These are phyloP conservation scores for Xerocomus nothofagi DNA, from an alignment of 1,284 basidiomycete genomes.

Conservation along the genomic window DNA sequence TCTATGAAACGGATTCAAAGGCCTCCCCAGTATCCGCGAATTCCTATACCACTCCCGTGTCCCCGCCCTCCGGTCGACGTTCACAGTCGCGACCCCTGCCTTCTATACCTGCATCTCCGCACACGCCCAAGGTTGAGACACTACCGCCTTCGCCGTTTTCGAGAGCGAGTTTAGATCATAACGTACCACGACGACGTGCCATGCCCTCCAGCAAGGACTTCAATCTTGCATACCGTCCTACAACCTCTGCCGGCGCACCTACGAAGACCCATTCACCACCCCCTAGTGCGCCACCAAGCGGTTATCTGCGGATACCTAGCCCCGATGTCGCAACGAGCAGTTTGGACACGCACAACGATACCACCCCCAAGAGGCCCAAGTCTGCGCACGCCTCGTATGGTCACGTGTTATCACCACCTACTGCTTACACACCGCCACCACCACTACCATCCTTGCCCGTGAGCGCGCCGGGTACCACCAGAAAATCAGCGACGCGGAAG, in stretches of 20 bases:
- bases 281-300: background rate
- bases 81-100: conserved; percentile 22
- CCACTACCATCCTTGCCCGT: conserved; percentile 16
- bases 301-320: background rate
- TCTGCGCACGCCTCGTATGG: conserved; percentile 29
- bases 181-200: conserved; percentile 10
- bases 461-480: conserved; percentile 23
- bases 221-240: conserved; percentile 19
- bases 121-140: conserved; percentile 14
- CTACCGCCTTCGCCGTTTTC: conserved; percentile 9
- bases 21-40: conserved; percentile 30
- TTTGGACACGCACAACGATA: background rate
- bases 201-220: conserved; percentile 2
- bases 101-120: conserved; percentile 33
- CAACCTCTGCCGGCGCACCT: conserved; percentile 24
- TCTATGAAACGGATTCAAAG: conserved; percentile 24
- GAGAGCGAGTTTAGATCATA: conserved; percentile 17
- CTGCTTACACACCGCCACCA: too few species aligned
- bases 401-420: conserved; percentile 7
- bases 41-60: conserved; percentile 17
- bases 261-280: conserved; percentile 2
- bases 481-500: conserved; percentile 58
- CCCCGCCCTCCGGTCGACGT: conserved; percentile 16
- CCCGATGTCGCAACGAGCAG: background rate
- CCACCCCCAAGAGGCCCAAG: conserved; percentile 23